Evolutionary conservation across 2,329 filamentous ascomycete species (phyloP).

Genomic region (Chaetomium sp.): DNA sequence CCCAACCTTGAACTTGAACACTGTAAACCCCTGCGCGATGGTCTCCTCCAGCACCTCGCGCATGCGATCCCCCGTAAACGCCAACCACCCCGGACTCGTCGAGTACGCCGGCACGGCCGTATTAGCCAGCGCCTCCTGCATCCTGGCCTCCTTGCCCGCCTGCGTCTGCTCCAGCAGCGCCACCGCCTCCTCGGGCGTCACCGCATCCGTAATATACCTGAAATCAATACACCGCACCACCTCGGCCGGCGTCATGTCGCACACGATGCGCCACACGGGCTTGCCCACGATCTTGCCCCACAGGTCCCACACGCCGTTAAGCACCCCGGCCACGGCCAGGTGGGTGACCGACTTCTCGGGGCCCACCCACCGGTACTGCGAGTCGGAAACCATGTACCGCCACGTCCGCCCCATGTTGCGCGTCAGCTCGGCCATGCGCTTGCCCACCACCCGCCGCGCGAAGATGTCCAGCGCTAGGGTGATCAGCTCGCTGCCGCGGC

Average conservation of each 20-base stretch:
- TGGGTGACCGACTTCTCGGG: constrained; percentile 17
- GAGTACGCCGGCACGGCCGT: constrained; percentile 14
- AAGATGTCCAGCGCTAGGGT: constrained; percentile 8
- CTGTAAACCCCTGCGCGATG: constrained; percentile 16
- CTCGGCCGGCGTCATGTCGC: constrained; percentile 16
- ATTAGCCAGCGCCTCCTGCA: constrained; percentile 10
- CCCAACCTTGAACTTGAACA: constrained; percentile 20
- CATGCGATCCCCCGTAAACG: constrained; percentile 15
- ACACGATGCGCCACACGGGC: constrained; percentile 16
- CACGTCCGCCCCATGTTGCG: constrained; percentile 25
- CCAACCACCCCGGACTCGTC: constrained; percentile 18
- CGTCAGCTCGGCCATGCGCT: constrained; percentile 8
- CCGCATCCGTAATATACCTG: constrained; percentile 14
- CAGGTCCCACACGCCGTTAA: constrained; percentile 18
- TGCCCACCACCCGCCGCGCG: constrained; percentile 11
- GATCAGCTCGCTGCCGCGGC: constrained; percentile 17
- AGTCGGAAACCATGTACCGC: constrained; percentile 19
- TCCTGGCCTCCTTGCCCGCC: constrained; percentile 5
- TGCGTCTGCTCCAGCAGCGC: constrained; percentile 5
- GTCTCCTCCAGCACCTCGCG: constrained; percentile 14
- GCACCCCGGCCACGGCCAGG: constrained; percentile 16
- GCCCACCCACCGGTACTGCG: constrained; percentile 18
- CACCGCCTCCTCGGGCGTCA: constrained; percentile 14
- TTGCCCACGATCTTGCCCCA: constrained; percentile 17
- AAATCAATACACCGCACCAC: constrained; percentile 16